Conservation (phyloP, 768 basidiomycete species). For the Bullera alba region DNA sequence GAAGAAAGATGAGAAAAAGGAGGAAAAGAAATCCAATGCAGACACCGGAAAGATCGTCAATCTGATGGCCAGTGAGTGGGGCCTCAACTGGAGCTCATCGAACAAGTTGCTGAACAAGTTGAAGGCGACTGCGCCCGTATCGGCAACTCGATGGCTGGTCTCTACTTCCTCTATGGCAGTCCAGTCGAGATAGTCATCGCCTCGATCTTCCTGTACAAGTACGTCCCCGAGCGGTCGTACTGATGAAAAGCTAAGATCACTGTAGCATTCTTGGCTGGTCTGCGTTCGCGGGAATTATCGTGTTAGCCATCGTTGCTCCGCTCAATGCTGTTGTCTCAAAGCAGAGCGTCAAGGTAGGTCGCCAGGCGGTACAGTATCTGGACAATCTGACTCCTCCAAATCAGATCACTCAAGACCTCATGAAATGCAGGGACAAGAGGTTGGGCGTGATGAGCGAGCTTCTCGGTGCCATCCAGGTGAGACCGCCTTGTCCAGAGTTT, state of each 20-base stretch:
- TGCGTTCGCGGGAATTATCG: constrained; percentile 69
- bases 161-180: constrained; percentile 45
- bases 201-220: constrained; percentile 69
- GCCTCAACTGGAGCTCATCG: not conserved
- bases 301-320: constrained; percentile 62
- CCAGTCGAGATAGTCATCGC: constrained; percentile 75
- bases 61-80: constrained; percentile 58
- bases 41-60: constrained; percentile 86
- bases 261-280: constrained; percentile 56
- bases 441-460: constrained; percentile 73
- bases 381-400: not conserved
- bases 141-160: constrained; percentile 23
- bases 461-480: constrained; percentile 54
- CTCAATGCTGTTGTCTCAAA: constrained; percentile 62
- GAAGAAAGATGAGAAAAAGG: constrained; percentile 10
- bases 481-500: constrained; percentile 3
- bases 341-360: constrained; percentile 56
- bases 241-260: not conserved
- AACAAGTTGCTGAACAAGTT: constrained; percentile 3
- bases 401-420: constrained; percentile 36
- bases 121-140: constrained; percentile 31
- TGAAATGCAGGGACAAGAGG: constrained; percentile 61
- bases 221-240: constrained; percentile 32
- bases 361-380: not conserved
- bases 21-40: constrained; percentile 53